phyloP scores from a whole-genome alignment of 495 filamentous ascomycete species.

The Penicillium subrubescens region DNA sequence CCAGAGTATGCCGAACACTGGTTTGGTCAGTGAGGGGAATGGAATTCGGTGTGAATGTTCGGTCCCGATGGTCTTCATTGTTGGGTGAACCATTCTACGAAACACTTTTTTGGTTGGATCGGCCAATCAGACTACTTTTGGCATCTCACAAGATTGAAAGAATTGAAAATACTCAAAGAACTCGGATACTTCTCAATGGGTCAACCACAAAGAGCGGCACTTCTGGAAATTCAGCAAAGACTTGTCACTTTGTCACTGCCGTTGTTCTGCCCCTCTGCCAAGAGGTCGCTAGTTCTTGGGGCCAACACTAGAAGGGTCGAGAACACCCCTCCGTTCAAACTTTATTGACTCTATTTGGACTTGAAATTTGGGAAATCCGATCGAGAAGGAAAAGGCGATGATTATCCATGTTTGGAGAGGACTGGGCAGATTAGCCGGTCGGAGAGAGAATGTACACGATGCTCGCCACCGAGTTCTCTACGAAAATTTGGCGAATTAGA shows the following conservation, averaged over 20 bases:
- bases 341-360: not conserved
- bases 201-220: not conserved
- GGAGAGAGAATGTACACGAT: not conserved
- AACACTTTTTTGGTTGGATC: not conserved
- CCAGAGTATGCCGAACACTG: not conserved
- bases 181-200: not conserved
- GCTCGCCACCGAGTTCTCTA: not conserved
- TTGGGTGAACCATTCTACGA: conserved; percentile 2
- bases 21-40: not conserved
- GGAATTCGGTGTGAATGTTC: not conserved
- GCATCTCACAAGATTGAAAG: not conserved
- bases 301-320: not conserved
- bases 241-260: not conserved
- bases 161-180: not conserved
- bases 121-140: conserved; percentile 16
- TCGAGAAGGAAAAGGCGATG: not conserved
- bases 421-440: not conserved
- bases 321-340: not conserved
- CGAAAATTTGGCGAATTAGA: not conserved
- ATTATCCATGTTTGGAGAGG: not conserved
- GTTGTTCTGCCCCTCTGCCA: not conserved
- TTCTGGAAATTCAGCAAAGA: not conserved
- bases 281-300: not conserved
- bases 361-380: not conserved
- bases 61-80: not conserved